phyloP scores from a whole-genome alignment of 164 flowering plant species.

The Amborella trichopoda region DNA sequence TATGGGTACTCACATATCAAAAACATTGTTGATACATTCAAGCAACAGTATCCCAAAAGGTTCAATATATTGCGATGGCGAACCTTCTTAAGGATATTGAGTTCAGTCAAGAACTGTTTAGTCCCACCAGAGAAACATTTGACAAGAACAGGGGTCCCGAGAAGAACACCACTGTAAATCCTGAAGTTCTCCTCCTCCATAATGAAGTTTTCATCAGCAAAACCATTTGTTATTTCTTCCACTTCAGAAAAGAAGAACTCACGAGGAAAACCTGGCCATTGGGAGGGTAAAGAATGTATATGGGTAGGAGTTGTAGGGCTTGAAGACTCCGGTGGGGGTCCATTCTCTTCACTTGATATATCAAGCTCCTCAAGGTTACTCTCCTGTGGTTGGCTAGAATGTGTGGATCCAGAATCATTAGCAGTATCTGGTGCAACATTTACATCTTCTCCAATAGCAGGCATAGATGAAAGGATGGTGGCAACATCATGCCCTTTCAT shows the following conservation, averaged over 20 bases:
- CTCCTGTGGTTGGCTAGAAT: constrained; percentile 1
- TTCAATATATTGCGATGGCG: constrained; percentile 33
- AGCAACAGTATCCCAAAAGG: constrained; percentile 36
- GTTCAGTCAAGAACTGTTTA: constrained; percentile 18
- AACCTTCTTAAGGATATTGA: constrained; percentile 22
- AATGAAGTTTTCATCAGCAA: constrained; percentile 12
- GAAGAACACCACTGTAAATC: constrained; percentile 17
- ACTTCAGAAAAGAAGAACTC: constrained; percentile 17
- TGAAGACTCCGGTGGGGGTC: constrained; percentile 1
- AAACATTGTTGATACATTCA: constrained; percentile 12
- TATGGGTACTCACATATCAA: constrained; percentile 18
- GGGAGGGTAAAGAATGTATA: too few relatives aligned
- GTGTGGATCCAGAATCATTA: background rate
- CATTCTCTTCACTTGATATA: background rate
- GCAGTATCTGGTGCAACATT: too few relatives aligned
- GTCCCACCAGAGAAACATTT: constrained; percentile 14
- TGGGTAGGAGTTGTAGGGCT: too few relatives aligned
- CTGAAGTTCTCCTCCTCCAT: constrained; percentile 6
- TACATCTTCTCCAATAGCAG: background rate
- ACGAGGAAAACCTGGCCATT: constrained; percentile 25
- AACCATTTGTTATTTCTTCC: constrained; percentile 21
- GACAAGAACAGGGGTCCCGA: constrained; percentile 22
- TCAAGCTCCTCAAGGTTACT: background rate
- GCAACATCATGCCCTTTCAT: constrained; percentile 31
- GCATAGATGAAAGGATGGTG: constrained; percentile 20